Base-by-base conservation (phyloP, 495 filamentous ascomycete genomes). In the Delitschia confertaspora region DNA sequence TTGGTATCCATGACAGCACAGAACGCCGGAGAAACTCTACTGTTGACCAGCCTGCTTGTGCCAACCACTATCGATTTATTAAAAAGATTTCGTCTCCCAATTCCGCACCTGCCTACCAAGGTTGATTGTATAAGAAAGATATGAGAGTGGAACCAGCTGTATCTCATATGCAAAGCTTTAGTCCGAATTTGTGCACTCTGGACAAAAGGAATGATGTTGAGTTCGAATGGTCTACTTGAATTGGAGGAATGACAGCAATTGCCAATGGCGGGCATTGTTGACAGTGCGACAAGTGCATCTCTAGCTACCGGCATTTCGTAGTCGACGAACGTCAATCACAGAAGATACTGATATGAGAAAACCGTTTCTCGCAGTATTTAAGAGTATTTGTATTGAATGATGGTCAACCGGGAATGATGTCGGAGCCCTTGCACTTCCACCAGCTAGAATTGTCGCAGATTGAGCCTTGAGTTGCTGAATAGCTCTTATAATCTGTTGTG, bases 21-120 rank as follows among this genome's bases (percentile, higher is more conserved):
- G 18, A 41, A 41, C 20, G 38, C 38, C 7, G 23, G 38, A 16
- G 38, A 41, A 16, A 16, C 19, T 10, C 14, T 29, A 13, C 6
- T n/a, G 30, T 41, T 24, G 38, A 41, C 38, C 38, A 41, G 25
- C 22, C 38, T 41, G 22, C 23, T 41, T 41, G 38, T 41, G 38
- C 38, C 38, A 20, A 41, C 30, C 14, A 41, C 22, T n/a, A 41
- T 27, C 18, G 38, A 10, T 8, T 13, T 27, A 41, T 41, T 26
- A n/a, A 9, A 41, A 41, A 27, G 3, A 11, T 3, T 23, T 41
- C 11, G 38, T 29, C 38, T 24, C 25, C 38, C 38, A 41, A 27
- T 41, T 41, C 38, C 30, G 13, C 22, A 41, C 22, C 38, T 41
- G 19, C 11, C 25, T 11, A 41, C 38, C 23, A 24, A 41, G 23